Conservation (phyloP, 2,329 filamentous ascomycete species). For the Eutypella sp. region DNA sequence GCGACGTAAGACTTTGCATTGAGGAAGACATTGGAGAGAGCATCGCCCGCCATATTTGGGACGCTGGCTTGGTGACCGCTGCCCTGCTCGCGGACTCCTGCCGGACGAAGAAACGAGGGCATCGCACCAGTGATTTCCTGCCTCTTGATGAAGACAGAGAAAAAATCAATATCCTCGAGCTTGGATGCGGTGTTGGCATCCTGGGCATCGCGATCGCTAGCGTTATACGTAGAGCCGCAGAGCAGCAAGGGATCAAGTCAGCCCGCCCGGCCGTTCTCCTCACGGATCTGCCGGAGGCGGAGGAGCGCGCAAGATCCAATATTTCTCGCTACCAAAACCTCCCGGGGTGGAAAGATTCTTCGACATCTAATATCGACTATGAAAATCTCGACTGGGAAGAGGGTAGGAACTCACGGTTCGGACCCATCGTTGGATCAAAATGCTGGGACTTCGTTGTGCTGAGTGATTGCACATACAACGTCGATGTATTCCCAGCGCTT, state of each 20-base stretch:
- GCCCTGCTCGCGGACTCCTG: conserved; percentile 28
- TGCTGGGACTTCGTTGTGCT: conserved; percentile 51
- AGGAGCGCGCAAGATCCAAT: conserved; percentile 44
- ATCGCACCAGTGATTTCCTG: conserved; percentile 7
- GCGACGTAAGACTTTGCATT: conserved; percentile 31
- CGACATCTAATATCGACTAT: conserved; percentile 26
- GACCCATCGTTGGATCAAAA: conserved; percentile 30
- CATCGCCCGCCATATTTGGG: conserved; percentile 57
- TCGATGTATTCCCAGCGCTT: conserved; percentile 49
- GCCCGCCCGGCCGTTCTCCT: conserved; percentile 35
- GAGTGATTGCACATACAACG: conserved; percentile 59
- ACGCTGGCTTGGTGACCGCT: conserved; percentile 46
- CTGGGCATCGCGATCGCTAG: conserved; percentile 46
- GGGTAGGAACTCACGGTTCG: conserved; percentile 40
- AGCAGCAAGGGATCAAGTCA: conserved; percentile 8
- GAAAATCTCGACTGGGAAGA: conserved; percentile 56
- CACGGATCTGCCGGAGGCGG: conserved; percentile 52
- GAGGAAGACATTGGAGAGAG: conserved; percentile 56
- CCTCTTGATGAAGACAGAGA: conserved; percentile 11
- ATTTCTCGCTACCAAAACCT: conserved; percentile 26
- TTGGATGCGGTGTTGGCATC: conserved; percentile 54
- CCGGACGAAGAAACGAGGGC: conserved; percentile 1
- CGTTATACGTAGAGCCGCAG: conserved; percentile 21
- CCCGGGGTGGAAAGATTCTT: background rate
- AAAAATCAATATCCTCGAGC: conserved; percentile 44